A percentile compares a stretch with the other conserved stretches of the same genome.
Evolutionary conservation across 164 flowering plant species (phyloP).

Genomic region (Vitis rotundifolia): DNA sequence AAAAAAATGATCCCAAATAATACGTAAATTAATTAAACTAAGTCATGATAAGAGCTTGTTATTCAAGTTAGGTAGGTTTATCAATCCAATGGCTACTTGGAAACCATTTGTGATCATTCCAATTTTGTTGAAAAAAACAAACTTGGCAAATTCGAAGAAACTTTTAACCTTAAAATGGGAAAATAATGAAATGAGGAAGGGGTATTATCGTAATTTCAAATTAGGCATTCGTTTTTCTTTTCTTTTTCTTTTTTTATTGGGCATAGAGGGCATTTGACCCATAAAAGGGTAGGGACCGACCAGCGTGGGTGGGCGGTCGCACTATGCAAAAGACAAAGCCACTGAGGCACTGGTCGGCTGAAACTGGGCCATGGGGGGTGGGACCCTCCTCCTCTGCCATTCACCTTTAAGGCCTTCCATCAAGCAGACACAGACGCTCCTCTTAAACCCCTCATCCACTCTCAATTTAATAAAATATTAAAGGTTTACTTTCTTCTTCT

Average conservation of each 20-base stretch:
- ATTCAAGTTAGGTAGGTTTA: background rate
- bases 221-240: no score
- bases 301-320: slow-evolving; percentile 11
- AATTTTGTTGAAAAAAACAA: background rate
- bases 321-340: slow-evolving; percentile 1
- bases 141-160: no score
- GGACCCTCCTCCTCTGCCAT: no score
- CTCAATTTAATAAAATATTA: no score
- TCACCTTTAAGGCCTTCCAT: no score
- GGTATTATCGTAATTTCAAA: background rate
- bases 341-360: slow-evolving; percentile 21
- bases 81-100: background rate
- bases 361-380: slow-evolving; percentile 8
- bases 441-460: no score
- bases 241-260: no score
- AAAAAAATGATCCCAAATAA: no score
- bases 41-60: background rate
- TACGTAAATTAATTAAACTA: no score
- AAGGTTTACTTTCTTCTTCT: no score
- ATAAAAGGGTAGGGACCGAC: background rate
- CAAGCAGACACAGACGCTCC: no score
- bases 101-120: background rate
- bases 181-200: background rate
- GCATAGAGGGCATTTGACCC: no score
- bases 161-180: background rate